Evolutionary conservation across 2,329 filamentous ascomycete species (phyloP).

Genomic region (Ophiostoma tasmaniense): DNA sequence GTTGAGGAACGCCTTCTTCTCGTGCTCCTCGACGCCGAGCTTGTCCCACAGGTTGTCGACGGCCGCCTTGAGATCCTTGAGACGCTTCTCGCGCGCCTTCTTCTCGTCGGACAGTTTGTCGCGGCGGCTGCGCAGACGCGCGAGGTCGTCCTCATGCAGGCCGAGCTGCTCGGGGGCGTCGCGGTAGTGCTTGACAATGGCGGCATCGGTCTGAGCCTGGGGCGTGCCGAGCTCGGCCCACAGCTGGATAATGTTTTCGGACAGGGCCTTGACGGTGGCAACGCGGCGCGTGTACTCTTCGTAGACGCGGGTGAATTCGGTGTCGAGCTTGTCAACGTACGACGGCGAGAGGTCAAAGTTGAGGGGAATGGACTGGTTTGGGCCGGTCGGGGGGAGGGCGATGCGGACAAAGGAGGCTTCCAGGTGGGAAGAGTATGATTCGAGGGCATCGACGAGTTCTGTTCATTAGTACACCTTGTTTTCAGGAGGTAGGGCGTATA

Average conservation of each 20-base stretch:
- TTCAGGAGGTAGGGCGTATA: background rate
- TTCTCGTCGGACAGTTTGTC: conserved; percentile 87
- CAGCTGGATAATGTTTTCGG: conserved; percentile 81
- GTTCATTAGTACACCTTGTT: background rate
- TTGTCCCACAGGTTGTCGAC: conserved; percentile 89
- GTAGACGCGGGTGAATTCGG: conserved; percentile 89
- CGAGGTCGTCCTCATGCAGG: conserved; percentile 78
- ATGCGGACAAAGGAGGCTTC: conserved; percentile 82
- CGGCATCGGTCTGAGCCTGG: conserved; percentile 80
- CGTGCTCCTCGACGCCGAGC: conserved; percentile 70
- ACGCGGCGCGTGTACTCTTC: conserved; percentile 89
- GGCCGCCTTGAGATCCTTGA: conserved; percentile 64
- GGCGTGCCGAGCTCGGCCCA: conserved; percentile 95
- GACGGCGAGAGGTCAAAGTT: conserved; percentile 86
- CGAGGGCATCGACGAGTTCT: conserved; percentile 89
- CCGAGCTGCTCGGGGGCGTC: conserved; percentile 91
- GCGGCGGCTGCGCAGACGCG: conserved; percentile 60
- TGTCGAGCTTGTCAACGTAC: conserved; percentile 79
- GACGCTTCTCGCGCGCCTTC: conserved; percentile 64
- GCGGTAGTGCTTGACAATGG: conserved; percentile 81
- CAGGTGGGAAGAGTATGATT: conserved; percentile 93
- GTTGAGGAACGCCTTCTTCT: conserved; percentile 78
- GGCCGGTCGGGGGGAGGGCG: conserved; percentile 71
- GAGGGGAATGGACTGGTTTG: conserved; percentile 66
- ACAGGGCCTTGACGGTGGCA: conserved; percentile 61